Conservation (phyloP, 2,329 filamentous ascomycete genomes). For the Sporothrix euskadiensis region DNA sequence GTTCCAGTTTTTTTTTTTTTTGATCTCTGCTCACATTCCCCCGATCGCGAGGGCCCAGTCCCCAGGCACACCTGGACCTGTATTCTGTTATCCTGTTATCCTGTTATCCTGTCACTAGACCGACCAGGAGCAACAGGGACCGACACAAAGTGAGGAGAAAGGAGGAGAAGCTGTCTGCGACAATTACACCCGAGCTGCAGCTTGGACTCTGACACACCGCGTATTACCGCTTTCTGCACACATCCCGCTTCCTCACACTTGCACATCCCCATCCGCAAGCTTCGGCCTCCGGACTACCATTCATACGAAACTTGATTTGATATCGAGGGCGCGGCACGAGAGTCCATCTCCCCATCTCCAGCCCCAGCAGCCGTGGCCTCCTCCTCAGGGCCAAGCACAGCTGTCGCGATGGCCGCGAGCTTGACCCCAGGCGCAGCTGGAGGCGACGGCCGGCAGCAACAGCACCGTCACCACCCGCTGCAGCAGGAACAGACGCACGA, state of each 20-base stretch:
- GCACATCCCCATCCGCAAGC: not conserved
- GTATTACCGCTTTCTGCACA: slow-evolving; percentile 13
- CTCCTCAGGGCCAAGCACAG: not conserved
- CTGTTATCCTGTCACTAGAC: not conserved
- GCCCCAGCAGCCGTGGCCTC: slow-evolving; percentile 8
- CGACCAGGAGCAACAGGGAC: slow-evolving; percentile 4
- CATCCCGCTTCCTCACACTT: not conserved
- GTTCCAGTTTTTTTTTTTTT: not conserved
- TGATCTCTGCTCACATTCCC: slow-evolving; percentile 1
- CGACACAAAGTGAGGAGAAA: slow-evolving; percentile 21
- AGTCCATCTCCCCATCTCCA: not conserved
- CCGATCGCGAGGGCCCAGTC: slow-evolving; percentile 1
- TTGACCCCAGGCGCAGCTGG: not conserved
- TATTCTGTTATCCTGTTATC: not conserved
- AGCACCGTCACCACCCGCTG: slow-evolving; percentile 18
- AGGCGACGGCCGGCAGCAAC: slow-evolving; percentile 19
- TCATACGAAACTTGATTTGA: slow-evolving; percentile 10
- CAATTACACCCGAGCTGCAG: slow-evolving; percentile 24
- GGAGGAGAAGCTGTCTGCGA: slow-evolving; percentile 13
- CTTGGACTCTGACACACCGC: slow-evolving; percentile 10
- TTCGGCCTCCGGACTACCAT: slow-evolving; percentile 16
- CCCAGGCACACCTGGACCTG: slow-evolving; percentile 8
- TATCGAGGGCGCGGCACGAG: slow-evolving; percentile 1
- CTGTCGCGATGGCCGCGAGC: not conserved
- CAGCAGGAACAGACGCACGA: slow-evolving; percentile 18